Evolutionary conservation across 2,329 filamentous ascomycete genomes (phyloP), one percentile per base, ranked within the genome.

Genomic region (Colletotrichum aenigma): DNA sequence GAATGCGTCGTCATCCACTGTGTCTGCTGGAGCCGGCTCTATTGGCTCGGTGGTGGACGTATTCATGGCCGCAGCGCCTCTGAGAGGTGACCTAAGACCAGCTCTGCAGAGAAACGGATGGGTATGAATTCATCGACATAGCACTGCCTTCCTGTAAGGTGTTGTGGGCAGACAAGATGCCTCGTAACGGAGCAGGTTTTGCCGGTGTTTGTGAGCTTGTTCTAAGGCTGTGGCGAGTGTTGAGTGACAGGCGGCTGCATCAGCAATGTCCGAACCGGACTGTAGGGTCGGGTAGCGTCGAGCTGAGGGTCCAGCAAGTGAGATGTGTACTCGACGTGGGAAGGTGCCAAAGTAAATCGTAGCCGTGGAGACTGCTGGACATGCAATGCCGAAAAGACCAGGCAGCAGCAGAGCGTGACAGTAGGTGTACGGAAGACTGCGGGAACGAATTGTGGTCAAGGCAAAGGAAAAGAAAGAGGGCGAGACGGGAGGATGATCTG

Each of bases 31-130:
- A 70, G 74, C 70, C 65, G 74, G 70, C 65, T 76, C 74, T 74
- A 76, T 76, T 62, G 74, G 70, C 66, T 74, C 74, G 43, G 43
- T 55, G 30, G 16, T 66, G n/a, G 66, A 74, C 64, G 74, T 66
- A 30, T 74, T 66, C 74, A 76, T 74, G 48, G 65, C 26, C 30
- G 58, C 21, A 16, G 24, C 16, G 38, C 52, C 34, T 56, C 15
- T 34, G 26, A 8, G 28, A 56, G 32, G 9, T 43, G 15, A 52
- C 21, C n/a, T 52, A 28, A 7, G 18, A 52, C 43, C n/a, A 52
- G 43, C n/a, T 52, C 43, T 52, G 43, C 6, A 52, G n/a, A 52
- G 43, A 52, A 52, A 52, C 43, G 43, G 16, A 34, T 26, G 15
- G 24, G 18, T 32, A 58, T 64, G 3, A 28, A 34, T 38, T 64